A percentile compares a stretch with the other conserved stretches of the same genome.
Conservation (phyloP, 2,329 filamentous ascomycete genomes). For the Aureobasidium sp. region DNA sequence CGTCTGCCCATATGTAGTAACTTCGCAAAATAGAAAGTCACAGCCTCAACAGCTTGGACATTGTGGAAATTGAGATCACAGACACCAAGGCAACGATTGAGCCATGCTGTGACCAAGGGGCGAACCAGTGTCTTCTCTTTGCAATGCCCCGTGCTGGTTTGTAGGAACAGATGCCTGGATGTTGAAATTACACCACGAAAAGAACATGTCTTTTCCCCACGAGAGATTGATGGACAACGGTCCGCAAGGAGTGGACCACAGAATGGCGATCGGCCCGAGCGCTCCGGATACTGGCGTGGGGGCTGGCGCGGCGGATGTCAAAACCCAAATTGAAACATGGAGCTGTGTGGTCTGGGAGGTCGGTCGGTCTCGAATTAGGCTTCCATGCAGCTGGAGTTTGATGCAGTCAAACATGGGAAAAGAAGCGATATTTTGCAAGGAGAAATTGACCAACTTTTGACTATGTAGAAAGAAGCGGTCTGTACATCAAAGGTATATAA, state of each 20-base stretch:
- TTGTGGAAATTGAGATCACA: not conserved
- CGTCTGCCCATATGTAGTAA: not conserved
- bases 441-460: not conserved
- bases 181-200: not conserved
- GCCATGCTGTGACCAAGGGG: not conserved
- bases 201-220: not conserved
- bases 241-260: not conserved
- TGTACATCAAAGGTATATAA: constrained; percentile 9
- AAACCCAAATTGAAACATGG: not conserved
- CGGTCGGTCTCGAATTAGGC: not conserved
- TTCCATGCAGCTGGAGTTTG: not conserved
- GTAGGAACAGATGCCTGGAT: not conserved
- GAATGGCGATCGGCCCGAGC: not conserved
- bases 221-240: constrained; percentile 1
- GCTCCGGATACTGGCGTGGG: not conserved
- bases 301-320: not conserved
- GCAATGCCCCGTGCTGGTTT: not conserved
- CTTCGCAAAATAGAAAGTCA: too few species aligned
- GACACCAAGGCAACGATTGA: not conserved
- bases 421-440: not conserved
- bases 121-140: not conserved
- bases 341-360: not conserved
- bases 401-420: not conserved
- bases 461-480: not conserved
- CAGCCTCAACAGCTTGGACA: not conserved